Conservation (phyloP, 306 rosid genomes). For the Cercis canadensis region DNA sequence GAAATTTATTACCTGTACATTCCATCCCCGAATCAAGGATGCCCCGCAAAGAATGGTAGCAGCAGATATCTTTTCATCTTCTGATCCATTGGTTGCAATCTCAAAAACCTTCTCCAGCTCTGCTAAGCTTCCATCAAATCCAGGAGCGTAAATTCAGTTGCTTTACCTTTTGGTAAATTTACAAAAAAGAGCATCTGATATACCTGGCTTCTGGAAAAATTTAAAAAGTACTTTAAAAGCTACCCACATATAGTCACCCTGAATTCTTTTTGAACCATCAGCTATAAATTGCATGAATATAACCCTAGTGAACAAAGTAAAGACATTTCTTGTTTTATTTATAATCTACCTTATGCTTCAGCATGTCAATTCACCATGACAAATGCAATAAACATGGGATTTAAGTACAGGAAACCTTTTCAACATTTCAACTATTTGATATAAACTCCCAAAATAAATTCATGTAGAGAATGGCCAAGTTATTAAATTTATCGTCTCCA, state of each 20-base stretch:
- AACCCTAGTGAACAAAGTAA: constrained; percentile 29
- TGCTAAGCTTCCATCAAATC: constrained; percentile 99
- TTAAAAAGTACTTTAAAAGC: constrained; percentile 49
- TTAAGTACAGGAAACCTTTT: constrained; percentile 22
- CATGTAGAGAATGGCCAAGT: not conserved
- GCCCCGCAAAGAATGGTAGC: constrained; percentile 95
- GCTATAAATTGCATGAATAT: constrained; percentile 6
- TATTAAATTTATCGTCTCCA: not conserved
- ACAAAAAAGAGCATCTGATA: constrained; percentile 94
- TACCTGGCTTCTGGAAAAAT: constrained; percentile 87
- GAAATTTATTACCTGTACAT: constrained; percentile 76
- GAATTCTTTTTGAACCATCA: constrained; percentile 9
- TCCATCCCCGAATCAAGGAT: constrained; percentile 92
- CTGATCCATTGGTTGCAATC: constrained; percentile 84
- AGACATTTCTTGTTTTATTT: constrained; percentile 15
- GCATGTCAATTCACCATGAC: constrained; percentile 18
- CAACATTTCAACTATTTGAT: not conserved
- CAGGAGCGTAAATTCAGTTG: constrained; percentile 99
- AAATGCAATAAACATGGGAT: constrained; percentile 17
- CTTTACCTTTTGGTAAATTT: constrained; percentile 80
- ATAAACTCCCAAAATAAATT: not conserved
- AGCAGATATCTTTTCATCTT: constrained; percentile 90
- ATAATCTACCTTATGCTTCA: constrained; percentile 27
- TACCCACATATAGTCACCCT: constrained; percentile 36
- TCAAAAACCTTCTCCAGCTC: constrained; percentile 90